phyloP scores from a whole-genome alignment of 495 filamentous ascomycete species.

The Aspergillus ostianus region DNA sequence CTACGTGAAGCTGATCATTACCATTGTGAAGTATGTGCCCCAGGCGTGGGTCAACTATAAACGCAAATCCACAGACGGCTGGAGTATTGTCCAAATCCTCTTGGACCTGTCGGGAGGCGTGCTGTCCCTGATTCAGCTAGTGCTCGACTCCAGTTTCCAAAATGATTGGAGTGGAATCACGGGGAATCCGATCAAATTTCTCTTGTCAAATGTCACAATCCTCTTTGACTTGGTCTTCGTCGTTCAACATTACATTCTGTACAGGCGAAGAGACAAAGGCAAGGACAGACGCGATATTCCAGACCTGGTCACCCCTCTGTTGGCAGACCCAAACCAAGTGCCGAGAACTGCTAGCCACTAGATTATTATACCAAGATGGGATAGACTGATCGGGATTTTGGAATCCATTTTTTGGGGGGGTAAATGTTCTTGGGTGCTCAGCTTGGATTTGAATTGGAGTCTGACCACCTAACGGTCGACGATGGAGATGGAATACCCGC shows the following conservation, averaged over 20 bases:
- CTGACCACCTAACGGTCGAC: background rate
- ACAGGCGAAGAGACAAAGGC: constrained; percentile 37
- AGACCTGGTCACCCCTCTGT: constrained; percentile 29
- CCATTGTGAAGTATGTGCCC: constrained; percentile 87
- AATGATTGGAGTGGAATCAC: constrained; percentile 84
- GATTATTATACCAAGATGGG: background rate
- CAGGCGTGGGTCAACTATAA: constrained; percentile 81
- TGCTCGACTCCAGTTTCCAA: constrained; percentile 82
- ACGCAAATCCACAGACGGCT: constrained; percentile 79
- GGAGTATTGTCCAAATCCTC: constrained; percentile 83
- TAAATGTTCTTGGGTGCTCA: background rate
- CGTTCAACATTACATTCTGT: constrained; percentile 81
- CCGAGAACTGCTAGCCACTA: constrained; percentile 11
- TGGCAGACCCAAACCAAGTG: constrained; percentile 19
- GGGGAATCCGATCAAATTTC: constrained; percentile 90
- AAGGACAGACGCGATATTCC: constrained; percentile 11
- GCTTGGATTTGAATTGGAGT: background rate
- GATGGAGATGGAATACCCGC: background rate
- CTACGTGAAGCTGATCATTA: constrained; percentile 86
- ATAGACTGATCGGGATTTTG: constrained; percentile 1
- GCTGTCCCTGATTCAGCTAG: constrained; percentile 76
- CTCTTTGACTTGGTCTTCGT: constrained; percentile 87
- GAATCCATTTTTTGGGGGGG: constrained; percentile 6
- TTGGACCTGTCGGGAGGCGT: constrained; percentile 79
- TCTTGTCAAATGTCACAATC: constrained; percentile 77